Conservation (phyloP, 1,139 yeast genomes). For the Hansenula lynferdii region DNA sequence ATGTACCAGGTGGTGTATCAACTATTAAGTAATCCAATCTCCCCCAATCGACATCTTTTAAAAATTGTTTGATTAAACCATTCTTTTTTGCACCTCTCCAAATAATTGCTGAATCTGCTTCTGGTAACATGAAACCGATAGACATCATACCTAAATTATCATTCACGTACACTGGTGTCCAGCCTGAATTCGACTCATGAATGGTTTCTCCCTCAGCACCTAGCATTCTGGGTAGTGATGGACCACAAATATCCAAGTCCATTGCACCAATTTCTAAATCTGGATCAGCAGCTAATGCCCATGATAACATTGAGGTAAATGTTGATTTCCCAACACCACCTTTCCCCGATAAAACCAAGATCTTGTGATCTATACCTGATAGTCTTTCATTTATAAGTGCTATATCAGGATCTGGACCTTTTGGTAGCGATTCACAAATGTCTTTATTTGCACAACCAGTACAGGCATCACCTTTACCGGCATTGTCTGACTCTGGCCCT, state of each 20-base stretch:
- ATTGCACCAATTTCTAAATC: slow-evolving; percentile 88
- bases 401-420: slow-evolving; percentile 95
- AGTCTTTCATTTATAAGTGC: slow-evolving; percentile 71
- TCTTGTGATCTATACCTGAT: slow-evolving; percentile 69
- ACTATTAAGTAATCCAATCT: slow-evolving; percentile 83
- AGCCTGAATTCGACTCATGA: slow-evolving; percentile 87
- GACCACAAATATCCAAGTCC: slow-evolving; percentile 98
- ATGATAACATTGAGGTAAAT: slow-evolving; percentile 87
- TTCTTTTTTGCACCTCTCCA: slow-evolving; percentile 98
- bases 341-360: slow-evolving; percentile 86
- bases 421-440: slow-evolving; percentile 83
- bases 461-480: slow-evolving; percentile 95
- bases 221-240: slow-evolving; percentile 90
- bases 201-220: slow-evolving; percentile 87
- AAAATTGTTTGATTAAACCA: slow-evolving; percentile 86
- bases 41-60: slow-evolving; percentile 97
- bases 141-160: slow-evolving; percentile 96
- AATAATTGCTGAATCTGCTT: slow-evolving; percentile 87
- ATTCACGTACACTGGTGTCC: slow-evolving; percentile 96
- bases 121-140: slow-evolving; percentile 93
- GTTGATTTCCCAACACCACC: slow-evolving; percentile 99
- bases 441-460: slow-evolving; percentile 91
- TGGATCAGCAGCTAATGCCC: slow-evolving; percentile 93
- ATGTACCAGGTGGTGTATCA: slow-evolving; percentile 98
- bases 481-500: slow-evolving; percentile 91